Evolutionary conservation across 2,329 filamentous ascomycete genomes (phyloP).

Genomic region (Ophiostoma triangulosporum): DNA sequence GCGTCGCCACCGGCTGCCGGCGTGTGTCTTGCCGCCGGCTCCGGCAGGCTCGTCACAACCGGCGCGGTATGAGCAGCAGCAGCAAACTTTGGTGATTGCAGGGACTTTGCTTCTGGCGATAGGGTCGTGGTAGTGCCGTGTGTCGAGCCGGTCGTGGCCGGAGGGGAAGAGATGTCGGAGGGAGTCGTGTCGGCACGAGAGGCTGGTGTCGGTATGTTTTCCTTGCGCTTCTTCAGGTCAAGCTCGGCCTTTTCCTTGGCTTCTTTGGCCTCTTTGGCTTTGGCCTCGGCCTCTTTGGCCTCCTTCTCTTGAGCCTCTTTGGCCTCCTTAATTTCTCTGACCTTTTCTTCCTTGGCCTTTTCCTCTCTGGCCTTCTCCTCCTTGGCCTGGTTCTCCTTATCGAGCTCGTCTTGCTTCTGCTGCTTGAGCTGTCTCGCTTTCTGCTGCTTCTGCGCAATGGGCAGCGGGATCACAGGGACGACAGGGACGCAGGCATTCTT

Average conservation of each 20-base stretch:
- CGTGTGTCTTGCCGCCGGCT: neutral
- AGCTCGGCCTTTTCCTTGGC: neutral
- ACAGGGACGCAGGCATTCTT: slow-evolving; percentile 7
- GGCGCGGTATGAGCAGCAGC: neutral
- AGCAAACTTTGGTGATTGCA: neutral
- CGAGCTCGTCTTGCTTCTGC: neutral
- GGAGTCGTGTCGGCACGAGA: neutral
- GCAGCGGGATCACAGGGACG: slow-evolving; percentile 14
- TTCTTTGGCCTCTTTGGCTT: neutral
- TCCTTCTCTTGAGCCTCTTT: neutral
- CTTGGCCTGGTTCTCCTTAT: slow-evolving; percentile 1
- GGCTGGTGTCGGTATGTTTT: neutral
- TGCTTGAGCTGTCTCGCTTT: slow-evolving; percentile 8
- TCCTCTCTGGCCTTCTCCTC: neutral
- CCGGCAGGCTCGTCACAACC: neutral
- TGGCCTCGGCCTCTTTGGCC: neutral
- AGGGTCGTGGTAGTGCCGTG: neutral
- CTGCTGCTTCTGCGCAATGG: slow-evolving; percentile 13
- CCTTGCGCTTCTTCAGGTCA: neutral
- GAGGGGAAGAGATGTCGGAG: slow-evolving; percentile 1
- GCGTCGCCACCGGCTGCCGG: neutral
- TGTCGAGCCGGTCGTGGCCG: neutral
- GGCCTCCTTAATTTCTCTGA: neutral
- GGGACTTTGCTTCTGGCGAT: neutral
- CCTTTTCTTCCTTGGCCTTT: neutral